These are phyloP conservation scores for Hyphopichia homilentoma DNA, from an alignment of 805 yeast genomes.

Conservation along the genomic window DNA sequence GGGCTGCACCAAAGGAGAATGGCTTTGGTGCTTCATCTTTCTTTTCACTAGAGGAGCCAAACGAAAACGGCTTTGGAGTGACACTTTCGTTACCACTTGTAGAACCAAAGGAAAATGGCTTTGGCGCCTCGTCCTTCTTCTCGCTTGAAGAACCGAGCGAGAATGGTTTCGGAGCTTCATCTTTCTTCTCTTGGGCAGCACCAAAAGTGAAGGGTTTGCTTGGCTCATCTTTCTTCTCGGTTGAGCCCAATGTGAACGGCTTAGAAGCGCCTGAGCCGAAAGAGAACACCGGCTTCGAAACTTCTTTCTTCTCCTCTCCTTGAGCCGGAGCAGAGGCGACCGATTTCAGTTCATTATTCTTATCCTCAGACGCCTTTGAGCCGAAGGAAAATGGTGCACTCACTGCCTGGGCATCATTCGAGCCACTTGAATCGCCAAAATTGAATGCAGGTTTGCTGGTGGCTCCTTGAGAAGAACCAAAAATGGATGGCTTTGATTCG, in stretches of 20 bases:
- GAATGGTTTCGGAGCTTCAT: slow-evolving; percentile 5
- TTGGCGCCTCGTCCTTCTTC: slow-evolving; percentile 10
- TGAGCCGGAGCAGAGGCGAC: slow-evolving; percentile 29
- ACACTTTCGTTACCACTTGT: slow-evolving; percentile 1
- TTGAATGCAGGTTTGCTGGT: slow-evolving; percentile 19
- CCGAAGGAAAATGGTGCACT: slow-evolving; percentile 16
- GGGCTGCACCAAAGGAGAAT: slow-evolving; percentile 13
- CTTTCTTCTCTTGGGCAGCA: too few species aligned
- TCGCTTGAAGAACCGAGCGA: slow-evolving; percentile 6
- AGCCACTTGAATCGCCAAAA: slow-evolving; percentile 12
- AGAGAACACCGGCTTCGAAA: slow-evolving; percentile 16
- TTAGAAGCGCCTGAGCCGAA: slow-evolving; percentile 9
- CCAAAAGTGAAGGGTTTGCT: slow-evolving; percentile 18
- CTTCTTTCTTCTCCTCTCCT: slow-evolving; percentile 11
- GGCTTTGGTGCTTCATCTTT: slow-evolving; percentile 13
- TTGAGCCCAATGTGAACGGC: too few species aligned
- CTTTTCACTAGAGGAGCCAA: slow-evolving; percentile 7
- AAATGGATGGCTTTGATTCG: slow-evolving; percentile 12
- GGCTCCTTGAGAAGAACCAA: slow-evolving; percentile 4
- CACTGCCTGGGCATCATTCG: neutral
- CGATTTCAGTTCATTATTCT: too few species aligned
- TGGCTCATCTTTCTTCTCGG: slow-evolving; percentile 7
- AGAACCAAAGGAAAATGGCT: slow-evolving; percentile 16
- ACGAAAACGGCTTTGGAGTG: slow-evolving; percentile 5
- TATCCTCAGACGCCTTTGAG: too few species aligned